phyloP scores from a whole-genome alignment of 805 yeast species.

The Huiozyma sinensis region DNA sequence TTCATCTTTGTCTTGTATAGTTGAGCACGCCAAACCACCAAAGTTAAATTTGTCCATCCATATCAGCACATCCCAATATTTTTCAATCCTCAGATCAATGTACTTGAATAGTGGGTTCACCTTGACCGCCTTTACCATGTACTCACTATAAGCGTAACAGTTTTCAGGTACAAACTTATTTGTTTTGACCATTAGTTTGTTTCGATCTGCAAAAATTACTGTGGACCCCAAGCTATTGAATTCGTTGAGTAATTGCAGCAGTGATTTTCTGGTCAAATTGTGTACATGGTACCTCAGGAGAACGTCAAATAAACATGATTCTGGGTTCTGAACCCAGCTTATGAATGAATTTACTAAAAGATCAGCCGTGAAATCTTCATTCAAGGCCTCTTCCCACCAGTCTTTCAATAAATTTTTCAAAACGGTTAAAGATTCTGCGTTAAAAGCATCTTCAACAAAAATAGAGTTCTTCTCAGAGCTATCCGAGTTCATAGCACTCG shows the following conservation, averaged over 20 bases:
- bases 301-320: slow-evolving; percentile 66
- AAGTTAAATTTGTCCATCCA: slow-evolving; percentile 93
- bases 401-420: slow-evolving; percentile 65
- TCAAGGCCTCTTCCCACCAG: slow-evolving; percentile 90
- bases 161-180: slow-evolving; percentile 69
- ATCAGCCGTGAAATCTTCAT: slow-evolving; percentile 62
- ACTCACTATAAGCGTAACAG: slow-evolving; percentile 85
- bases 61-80: slow-evolving; percentile 84
- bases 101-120: slow-evolving; percentile 74
- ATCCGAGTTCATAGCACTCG: slow-evolving; percentile 12
- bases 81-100: slow-evolving; percentile 59
- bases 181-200: slow-evolving; percentile 62
- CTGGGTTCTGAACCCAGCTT: slow-evolving; percentile 74
- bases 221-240: slow-evolving; percentile 69
- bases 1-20: slow-evolving; percentile 28
- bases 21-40: slow-evolving; percentile 53
- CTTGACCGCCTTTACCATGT: slow-evolving; percentile 65
- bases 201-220: slow-evolving; percentile 71
- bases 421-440: slow-evolving; percentile 59
- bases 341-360: slow-evolving; percentile 71
- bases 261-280: slow-evolving; percentile 71
- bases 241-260: slow-evolving; percentile 68
- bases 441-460: slow-evolving; percentile 76
- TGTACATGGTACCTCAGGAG: slow-evolving; percentile 79
- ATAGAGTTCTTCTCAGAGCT: slow-evolving; percentile 10